Evolutionary conservation across 257 asterid genomes (phyloP).

Genomic region (Anisodus acutangulus): DNA sequence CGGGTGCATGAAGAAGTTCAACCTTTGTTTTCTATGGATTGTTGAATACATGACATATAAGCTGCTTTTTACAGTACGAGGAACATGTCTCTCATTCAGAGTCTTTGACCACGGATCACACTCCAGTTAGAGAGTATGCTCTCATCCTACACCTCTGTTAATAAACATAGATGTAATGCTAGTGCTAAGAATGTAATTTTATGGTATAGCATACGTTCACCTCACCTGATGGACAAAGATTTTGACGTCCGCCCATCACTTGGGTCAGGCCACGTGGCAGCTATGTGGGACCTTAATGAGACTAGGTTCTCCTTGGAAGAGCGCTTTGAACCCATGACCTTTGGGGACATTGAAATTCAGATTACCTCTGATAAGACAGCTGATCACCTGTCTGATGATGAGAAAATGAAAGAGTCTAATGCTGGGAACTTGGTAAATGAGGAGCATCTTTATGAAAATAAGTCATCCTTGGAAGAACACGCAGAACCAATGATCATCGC

Average conservation of each 20-base stretch:
- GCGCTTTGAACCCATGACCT: constrained; percentile 55
- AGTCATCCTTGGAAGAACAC: constrained; percentile 45
- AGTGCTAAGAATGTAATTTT: not conserved
- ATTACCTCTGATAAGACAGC: constrained; percentile 42
- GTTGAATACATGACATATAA: not conserved
- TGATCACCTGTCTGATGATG: constrained; percentile 36
- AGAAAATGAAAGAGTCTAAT: constrained; percentile 33
- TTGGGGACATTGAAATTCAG: constrained; percentile 53
- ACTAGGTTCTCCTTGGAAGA: constrained; percentile 54
- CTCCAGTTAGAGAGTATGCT: constrained; percentile 80
- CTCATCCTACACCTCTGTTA: not conserved
- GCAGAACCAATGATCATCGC: constrained; percentile 46
- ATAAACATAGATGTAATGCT: constrained; percentile 1
- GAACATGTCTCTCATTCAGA: constrained; percentile 43
- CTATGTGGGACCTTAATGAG: constrained; percentile 48
- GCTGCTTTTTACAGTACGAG: constrained; percentile 27
- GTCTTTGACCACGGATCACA: constrained; percentile 43
- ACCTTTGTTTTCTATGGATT: not conserved
- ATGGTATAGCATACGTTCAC: constrained; percentile 63
- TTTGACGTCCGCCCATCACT: constrained; percentile 35
- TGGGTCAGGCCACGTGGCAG: constrained; percentile 37
- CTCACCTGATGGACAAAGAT: constrained; percentile 42
- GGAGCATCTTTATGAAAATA: constrained; percentile 12
- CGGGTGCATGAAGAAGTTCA: too few species aligned
- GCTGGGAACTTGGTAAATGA: constrained; percentile 19